Conservation (phyloP, 768 basidiomycete genomes). For the Austroboletus eburneus region DNA sequence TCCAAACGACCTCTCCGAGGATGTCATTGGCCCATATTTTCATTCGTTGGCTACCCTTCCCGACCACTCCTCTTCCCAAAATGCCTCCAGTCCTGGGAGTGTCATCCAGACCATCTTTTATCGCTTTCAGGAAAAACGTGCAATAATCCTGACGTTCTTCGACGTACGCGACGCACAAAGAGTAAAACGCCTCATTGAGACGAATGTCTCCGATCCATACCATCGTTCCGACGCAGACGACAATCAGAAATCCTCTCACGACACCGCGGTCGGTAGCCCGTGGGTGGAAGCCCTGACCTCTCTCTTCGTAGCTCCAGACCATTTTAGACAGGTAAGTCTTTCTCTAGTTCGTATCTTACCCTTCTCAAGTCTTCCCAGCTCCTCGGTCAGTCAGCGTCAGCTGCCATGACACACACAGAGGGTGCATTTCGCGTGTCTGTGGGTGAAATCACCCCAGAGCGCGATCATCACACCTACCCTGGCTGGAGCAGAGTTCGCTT, state of each 20-base stretch:
- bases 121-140: conserved; percentile 46
- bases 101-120: conserved; percentile 56
- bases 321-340: conserved; percentile 41
- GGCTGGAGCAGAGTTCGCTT: conserved; percentile 23
- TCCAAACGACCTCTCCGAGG: conserved; percentile 30
- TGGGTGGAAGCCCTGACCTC: conserved; percentile 35
- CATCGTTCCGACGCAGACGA: conserved; percentile 1
- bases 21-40: conserved; percentile 29
- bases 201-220: conserved; percentile 8
- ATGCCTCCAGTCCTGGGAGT: conserved; percentile 13
- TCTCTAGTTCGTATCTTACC: conserved; percentile 1
- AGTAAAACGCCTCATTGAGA: conserved; percentile 41
- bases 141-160: conserved; percentile 57
- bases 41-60: conserved; percentile 20
- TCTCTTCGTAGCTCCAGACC: conserved; percentile 42
- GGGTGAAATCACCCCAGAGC: conserved; percentile 19
- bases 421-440: conserved; percentile 49
- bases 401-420: conserved; percentile 48
- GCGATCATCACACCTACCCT: conserved; percentile 21
- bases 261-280: conserved; percentile 1
- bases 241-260: conserved; percentile 5
- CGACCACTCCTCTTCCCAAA: conserved; percentile 9
- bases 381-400: conserved; percentile 44
- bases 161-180: conserved; percentile 53
- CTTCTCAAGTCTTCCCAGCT: conserved; percentile 35